Conservation (phyloP, 139 green algal genomes). For the Volvox reticuliferus region DNA sequence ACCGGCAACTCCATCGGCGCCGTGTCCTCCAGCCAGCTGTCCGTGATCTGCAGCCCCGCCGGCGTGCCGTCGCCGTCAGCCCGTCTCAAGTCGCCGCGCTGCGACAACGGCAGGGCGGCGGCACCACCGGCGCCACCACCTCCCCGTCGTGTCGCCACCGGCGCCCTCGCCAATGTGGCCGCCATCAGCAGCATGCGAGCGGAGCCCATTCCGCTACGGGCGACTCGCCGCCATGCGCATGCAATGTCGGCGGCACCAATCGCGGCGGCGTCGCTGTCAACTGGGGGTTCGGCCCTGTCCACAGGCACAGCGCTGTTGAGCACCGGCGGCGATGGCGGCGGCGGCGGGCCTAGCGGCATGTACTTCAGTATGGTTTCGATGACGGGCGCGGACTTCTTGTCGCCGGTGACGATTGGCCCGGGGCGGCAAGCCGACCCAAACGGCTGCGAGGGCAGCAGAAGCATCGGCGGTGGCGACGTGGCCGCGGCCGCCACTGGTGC, state of each 20-base stretch:
- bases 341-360: neutral
- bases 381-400: neutral
- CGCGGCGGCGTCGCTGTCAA: neutral
- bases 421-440: neutral
- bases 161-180: neutral
- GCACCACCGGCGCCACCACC: neutral
- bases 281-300: neutral
- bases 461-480: neutral
- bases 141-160: neutral
- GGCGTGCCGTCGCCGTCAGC: slow-evolving; percentile 6
- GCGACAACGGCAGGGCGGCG: neutral
- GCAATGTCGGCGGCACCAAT: neutral
- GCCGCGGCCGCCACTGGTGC: neutral
- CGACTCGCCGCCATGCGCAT: neutral
- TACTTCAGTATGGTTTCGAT: neutral
- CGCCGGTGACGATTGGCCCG: neutral
- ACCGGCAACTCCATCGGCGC: neutral
- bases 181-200: neutral
- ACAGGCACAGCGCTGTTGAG: neutral
- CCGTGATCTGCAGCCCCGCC: neutral
- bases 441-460: neutral
- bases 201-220: neutral
- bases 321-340: neutral
- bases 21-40: neutral
- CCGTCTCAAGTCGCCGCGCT: neutral